Conservation (phyloP, 2,329 filamentous ascomycete species). For the Passalora sequoiae region DNA sequence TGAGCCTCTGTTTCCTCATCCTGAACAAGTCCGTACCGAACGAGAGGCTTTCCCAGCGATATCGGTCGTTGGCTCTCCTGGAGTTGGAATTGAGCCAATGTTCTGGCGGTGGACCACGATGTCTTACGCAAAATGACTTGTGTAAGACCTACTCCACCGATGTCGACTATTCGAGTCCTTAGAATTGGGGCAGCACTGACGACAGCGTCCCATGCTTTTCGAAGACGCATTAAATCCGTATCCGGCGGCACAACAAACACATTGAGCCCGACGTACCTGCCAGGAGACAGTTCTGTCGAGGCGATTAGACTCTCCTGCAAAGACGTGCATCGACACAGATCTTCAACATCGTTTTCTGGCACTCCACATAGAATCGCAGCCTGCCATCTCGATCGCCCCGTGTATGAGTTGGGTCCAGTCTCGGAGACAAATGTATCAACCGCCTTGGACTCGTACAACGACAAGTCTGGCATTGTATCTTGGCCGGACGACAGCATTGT, state of each 20-base stretch:
- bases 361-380: too few species aligned
- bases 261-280: not conserved
- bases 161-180: conserved; percentile 31
- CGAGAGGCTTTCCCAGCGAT: not conserved
- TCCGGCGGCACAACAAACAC: not conserved
- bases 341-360: not conserved
- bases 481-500: too few species aligned
- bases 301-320: not conserved
- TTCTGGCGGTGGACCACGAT: not conserved
- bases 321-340: not conserved
- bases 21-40: not conserved
- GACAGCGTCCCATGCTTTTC: conserved; percentile 35
- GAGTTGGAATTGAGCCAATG: not conserved
- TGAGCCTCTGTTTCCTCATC: conserved; percentile 28
- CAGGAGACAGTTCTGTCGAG: not conserved
- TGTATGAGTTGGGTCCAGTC: too few species aligned
- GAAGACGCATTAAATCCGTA: conserved; percentile 31
- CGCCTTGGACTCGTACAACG: too few species aligned
- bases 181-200: conserved; percentile 32
- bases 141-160: not conserved
- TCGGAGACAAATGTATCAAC: too few species aligned
- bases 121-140: not conserved
- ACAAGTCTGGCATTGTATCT: too few species aligned
- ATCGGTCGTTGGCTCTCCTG: too few species aligned
- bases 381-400: too few species aligned